Evolutionary conservation across 495 filamentous ascomycete species (phyloP), one percentile per base, ranked within the genome.

Genomic region (Aspergillus sclerotiicarbonarius): DNA sequence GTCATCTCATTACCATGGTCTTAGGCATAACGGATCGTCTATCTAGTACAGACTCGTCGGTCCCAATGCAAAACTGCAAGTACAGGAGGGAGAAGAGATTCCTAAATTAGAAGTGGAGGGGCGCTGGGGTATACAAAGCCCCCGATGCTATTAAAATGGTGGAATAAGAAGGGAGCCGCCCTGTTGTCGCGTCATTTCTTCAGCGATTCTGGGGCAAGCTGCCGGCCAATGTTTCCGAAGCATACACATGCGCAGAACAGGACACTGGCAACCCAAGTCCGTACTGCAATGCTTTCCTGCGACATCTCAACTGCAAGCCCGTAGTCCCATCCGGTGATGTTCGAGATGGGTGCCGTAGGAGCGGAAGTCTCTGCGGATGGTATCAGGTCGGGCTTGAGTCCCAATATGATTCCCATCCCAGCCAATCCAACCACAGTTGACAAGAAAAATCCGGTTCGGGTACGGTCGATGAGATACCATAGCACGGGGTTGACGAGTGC

Each of bases 381-480:
- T 57, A 97, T 84, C 67, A 96, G 77, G 39, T 87, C 85, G 3
- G 90, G 89, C 61, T 88, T 86, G 33, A 90, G 77, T 47, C 83
- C 79, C 55, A 93, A 77, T 29, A 94, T 71, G n/a, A 89, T 65
- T 9, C 81, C 83, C 41, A 91, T 89, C 5, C 93, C 93, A 3
- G 76, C 72, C 52, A 93, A 51, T 2, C 89, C 87, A n/a, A 94
- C 86, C 0, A 83, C 66, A 5, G 83, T 74, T 0, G 89, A 88
- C 44, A 96, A 76, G 41, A 91, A 58, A 68, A 96, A 91, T 16
- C 94, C 94, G 13, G 90, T 81, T 63, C 84, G 86, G 21, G 91
- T 91, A 44, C 93, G 89, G 76, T 98, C 94, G 65, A 98, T 86
- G 21, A 98, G 78, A 68, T 95, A 98, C 94, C 94, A 98, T 21